Conservation (phyloP, 805 yeast genomes). For the Metschnikowia sp. region DNA sequence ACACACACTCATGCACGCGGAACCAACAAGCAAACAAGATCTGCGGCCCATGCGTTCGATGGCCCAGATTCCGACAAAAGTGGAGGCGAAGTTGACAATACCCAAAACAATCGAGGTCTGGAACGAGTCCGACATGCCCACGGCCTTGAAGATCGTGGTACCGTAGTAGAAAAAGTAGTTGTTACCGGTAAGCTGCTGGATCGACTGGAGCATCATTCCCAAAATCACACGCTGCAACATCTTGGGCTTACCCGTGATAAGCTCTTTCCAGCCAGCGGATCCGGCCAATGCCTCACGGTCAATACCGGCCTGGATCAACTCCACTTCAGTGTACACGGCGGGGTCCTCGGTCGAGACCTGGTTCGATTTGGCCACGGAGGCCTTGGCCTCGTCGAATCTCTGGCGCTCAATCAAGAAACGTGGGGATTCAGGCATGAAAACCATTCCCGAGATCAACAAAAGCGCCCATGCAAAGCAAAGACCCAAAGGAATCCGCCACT, state of each 20-base stretch:
- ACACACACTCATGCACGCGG: slow-evolving; percentile 51
- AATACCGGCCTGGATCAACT: slow-evolving; percentile 55
- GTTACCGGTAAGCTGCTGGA: slow-evolving; percentile 61
- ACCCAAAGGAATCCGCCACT: slow-evolving; percentile 69
- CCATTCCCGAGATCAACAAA: slow-evolving; percentile 48
- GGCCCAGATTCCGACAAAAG: slow-evolving; percentile 48
- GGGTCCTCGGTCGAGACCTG: slow-evolving; percentile 52
- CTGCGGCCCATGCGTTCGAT: slow-evolving; percentile 57
- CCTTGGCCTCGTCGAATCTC: slow-evolving; percentile 50
- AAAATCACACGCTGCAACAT: slow-evolving; percentile 51
- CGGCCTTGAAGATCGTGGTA: slow-evolving; percentile 51
- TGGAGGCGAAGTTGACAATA: slow-evolving; percentile 51
- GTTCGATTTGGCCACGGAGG: slow-evolving; percentile 56
- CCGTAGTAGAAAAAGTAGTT: slow-evolving; percentile 64
- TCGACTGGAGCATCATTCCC: slow-evolving; percentile 58
- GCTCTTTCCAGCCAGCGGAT: slow-evolving; percentile 61
- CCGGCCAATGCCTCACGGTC: slow-evolving; percentile 63
- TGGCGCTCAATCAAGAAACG: slow-evolving; percentile 54
- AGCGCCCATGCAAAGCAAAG: slow-evolving; percentile 46
- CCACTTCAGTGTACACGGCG: slow-evolving; percentile 52
- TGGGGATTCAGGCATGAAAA: slow-evolving; percentile 68
- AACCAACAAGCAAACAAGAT: slow-evolving; percentile 47
- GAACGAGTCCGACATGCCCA: slow-evolving; percentile 53
- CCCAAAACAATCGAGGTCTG: slow-evolving; percentile 54
- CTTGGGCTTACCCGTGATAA: slow-evolving; percentile 62